Evolutionary conservation across 1,284 basidiomycete genomes (phyloP), one percentile per base, ranked within the genome.

Genomic region (Fistulina hepatica): DNA sequence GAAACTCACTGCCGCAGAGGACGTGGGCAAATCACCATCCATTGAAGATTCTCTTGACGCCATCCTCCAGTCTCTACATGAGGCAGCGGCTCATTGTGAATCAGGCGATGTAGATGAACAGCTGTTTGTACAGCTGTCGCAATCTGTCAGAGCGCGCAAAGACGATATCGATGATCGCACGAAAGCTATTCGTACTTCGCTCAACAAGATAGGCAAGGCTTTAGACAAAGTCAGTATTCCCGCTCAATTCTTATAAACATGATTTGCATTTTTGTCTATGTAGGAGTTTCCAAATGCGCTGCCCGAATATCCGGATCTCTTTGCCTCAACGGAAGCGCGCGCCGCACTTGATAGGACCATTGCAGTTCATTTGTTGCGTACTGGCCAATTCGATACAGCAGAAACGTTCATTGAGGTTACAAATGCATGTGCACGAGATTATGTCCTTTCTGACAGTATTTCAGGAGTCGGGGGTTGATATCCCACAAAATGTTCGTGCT

Each of bases 121-220:
- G 6, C 68, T 72, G 24, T 63, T 82, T 16, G 58, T 56, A 17
- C 56, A 68, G 8, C 58, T 91, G 16, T 63, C 70, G 16, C 72
- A 72, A 52, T 64, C 65, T 2, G 65, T 86, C 2, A 81, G 84
- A 28, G 56, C 64, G 2, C 74, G 65, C 53, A 90, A 84, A 74
- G 89, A 81, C 57, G 85, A 89, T 40, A 66, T 91, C 1, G 88
- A 91, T 45, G 84, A 90, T 33, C 71, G 79, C 2, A 77, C 92
- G 64, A 94, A 92, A 58, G 88, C 89, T 48, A 71, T 90, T 37
- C 88, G 92, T 52, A 72, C 69, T 17, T 76, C 79, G 2, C 60
- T 93, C 5, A 73, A 76, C 13, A 75, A 74, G 47, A 67, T 91
- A 24, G 86, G 86, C 21, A 94, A 92, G 58, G 70, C 76, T 0